Base-by-base conservation (phyloP, 106 monocot species). In the Amphibolis antarctica region DNA sequence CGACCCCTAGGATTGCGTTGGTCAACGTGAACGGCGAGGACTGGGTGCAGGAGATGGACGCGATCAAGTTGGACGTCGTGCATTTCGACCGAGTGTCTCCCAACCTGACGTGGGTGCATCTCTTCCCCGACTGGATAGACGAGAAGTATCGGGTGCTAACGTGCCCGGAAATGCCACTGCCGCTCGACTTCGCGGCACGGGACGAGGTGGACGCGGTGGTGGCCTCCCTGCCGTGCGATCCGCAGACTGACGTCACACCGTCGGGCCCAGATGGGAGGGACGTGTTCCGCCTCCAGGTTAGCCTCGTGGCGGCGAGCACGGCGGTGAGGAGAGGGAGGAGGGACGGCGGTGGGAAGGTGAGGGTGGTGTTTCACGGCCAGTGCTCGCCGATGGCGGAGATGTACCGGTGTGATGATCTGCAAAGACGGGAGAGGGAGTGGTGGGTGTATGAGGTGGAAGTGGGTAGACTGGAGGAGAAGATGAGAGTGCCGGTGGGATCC, bases 321-420 rank as follows among this genome's bases (percentile, higher is more conserved):
- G 88, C 75, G 9, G 74, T 53, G 63, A 67, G 60, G 61, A 80
- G 55, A 49, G 87, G 64, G 26, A 75, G 66, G 53, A 75, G 83
- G 60, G 63, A 70, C 42, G 63, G 28, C 60, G 31, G 15, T 28
- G 84, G 82, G 28, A 56, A 56, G 63, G 78, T 88, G 68, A 78
- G 62, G 71, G 60, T 93, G 63, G 69, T 73, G 47, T 53, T 88
- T 31, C n/a, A 53, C 13, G 80, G 92, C 58, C 63, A 65, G 52
- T 93, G 92, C 44, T 75, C 56, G 69, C 92, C 92, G 28, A 93
- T 93, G 92, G 74, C 78, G 75, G 92, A 88, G 71, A 31, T 93
- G 3, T 83, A 88, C 65, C 66, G 80, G 74, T 82, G 80, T 27
- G 82, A 82, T 13, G 92, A 93, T 29, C 23, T 82, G 76, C 85